Conservation (phyloP, 2,329 filamentous ascomycete genomes). For the Penicillium griseofulvum region DNA sequence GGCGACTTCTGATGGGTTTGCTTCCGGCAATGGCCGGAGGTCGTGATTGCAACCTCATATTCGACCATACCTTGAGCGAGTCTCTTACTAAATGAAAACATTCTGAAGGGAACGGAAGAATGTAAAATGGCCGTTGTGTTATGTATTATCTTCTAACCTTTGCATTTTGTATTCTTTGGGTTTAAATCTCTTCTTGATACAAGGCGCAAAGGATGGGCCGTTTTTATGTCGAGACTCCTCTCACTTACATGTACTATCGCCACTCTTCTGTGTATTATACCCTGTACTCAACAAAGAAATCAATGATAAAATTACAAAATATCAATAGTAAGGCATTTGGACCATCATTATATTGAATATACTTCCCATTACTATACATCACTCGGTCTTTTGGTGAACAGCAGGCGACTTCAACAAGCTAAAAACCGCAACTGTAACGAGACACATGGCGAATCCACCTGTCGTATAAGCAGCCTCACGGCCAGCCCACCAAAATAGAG, state of each 20-base stretch:
- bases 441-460: constrained; percentile 76
- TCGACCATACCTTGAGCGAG: not conserved
- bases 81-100: not conserved
- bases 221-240: not conserved
- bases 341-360: not conserved
- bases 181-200: not conserved
- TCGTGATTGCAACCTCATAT: not conserved
- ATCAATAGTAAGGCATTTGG: too few species aligned
- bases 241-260: constrained; percentile 8
- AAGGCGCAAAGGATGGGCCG: not conserved
- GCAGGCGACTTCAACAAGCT: constrained; percentile 65
- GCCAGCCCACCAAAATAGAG: constrained; percentile 97
- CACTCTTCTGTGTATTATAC: constrained; percentile 17
- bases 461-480: constrained; percentile 78
- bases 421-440: constrained; percentile 70
- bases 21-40: not conserved
- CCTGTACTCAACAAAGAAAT: not conserved
- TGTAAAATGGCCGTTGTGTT: not conserved
- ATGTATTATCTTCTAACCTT: not conserved
- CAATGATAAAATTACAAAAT: not conserved
- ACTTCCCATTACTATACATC: not conserved
- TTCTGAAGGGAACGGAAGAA: not conserved
- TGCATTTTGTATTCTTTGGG: not conserved
- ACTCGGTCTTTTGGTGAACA: constrained; percentile 5
- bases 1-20: constrained; percentile 20